Conservation (phyloP, 1,284 basidiomycete species). For the Papiliotrema laurentii region DNA sequence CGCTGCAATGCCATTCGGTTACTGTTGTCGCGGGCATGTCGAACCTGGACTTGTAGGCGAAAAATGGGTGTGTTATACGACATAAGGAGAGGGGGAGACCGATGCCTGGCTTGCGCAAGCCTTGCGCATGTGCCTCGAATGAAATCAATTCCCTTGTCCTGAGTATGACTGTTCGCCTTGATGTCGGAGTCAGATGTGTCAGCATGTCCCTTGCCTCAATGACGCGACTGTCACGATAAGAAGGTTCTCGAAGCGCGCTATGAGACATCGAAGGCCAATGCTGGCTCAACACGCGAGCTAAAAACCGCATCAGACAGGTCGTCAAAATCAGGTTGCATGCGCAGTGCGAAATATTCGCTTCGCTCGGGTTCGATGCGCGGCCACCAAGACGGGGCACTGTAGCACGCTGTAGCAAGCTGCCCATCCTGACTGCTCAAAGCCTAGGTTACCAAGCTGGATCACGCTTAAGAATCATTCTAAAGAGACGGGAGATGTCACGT, state of each 20-base stretch:
- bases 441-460: not conserved
- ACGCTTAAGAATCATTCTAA: not conserved
- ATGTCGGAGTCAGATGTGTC: too few species aligned
- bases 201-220: too few species aligned
- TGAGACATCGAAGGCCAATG: too few species aligned
- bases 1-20: not conserved
- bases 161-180: too few species aligned
- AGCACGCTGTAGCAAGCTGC: not conserved
- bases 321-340: too few species aligned
- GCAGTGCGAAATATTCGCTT: too few species aligned
- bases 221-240: too few species aligned
- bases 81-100: not conserved
- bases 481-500: not conserved
- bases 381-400: not conserved
- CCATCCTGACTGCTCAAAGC: not conserved
- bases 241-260: too few species aligned
- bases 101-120: not conserved
- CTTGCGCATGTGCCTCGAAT: not conserved
- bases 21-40: not conserved
- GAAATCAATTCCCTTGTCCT: not conserved
- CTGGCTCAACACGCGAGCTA: too few species aligned
- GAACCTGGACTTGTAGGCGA: not conserved
- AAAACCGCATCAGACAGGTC: too few species aligned
- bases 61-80: not conserved
- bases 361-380: not conserved